A percentile compares a stretch with the other conserved stretches of the same genome.
phyloP scores from a whole-genome alignment of 2,329 filamentous ascomycete species.

The Bipolaris sorokiniana region DNA sequence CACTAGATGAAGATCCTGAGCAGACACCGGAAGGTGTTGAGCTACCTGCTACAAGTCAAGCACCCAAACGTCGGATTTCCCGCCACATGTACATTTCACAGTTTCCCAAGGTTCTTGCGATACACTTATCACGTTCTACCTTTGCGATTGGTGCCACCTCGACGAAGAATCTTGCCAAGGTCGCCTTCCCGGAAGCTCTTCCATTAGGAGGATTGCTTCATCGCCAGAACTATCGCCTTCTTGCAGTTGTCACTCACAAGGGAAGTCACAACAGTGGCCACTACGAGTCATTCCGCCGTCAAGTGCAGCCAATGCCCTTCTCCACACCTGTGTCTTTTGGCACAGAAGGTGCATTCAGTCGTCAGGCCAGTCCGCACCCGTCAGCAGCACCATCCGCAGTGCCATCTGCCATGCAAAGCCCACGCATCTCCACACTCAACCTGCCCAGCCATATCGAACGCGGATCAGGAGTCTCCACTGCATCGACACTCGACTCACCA shows the following conservation, averaged over 20 bases:
- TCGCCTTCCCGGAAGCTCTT: conserved; percentile 86
- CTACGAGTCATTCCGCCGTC: conserved; percentile 93
- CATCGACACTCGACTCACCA: conserved; percentile 36
- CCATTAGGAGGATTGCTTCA: conserved; percentile 79
- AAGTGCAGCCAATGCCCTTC: conserved; percentile 78
- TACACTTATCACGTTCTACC: conserved; percentile 92
- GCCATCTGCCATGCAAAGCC: conserved; percentile 55
- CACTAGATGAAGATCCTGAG: conserved; percentile 83
- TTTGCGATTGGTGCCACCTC: conserved; percentile 79
- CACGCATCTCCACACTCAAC: conserved; percentile 50
- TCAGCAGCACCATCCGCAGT: conserved; percentile 49
- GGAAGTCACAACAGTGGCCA: conserved; percentile 96
- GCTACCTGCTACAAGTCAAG: conserved; percentile 74
- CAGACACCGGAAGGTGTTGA: conserved; percentile 71
- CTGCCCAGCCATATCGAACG: conserved; percentile 29
- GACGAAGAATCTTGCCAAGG: conserved; percentile 92
- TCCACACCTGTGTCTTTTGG: conserved; percentile 83
- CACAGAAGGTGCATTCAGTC: conserved; percentile 73
- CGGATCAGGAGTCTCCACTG: conserved; percentile 27
- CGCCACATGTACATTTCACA: conserved; percentile 84
- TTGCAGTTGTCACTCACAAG: conserved; percentile 90
- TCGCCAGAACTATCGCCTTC: conserved; percentile 79
- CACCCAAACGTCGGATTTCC: conserved; percentile 83
- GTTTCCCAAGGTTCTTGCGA: conserved; percentile 88
- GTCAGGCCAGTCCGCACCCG: conserved; percentile 57